These are phyloP conservation scores for Trametes polyzona DNA, from an alignment of 1,284 basidiomycete genomes.

Conservation along the genomic window DNA sequence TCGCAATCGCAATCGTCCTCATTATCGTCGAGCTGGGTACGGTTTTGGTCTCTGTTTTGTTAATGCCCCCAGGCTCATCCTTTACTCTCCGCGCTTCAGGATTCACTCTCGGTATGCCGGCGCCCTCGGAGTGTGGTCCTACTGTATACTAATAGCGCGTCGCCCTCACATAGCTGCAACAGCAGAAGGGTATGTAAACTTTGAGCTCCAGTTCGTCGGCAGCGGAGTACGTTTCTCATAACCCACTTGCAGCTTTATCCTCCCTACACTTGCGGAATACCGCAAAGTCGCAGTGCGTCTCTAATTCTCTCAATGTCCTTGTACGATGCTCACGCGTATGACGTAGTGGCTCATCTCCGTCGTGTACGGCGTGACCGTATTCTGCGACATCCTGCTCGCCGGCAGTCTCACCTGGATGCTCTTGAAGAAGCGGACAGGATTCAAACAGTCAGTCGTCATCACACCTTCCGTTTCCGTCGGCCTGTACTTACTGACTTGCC, in stretches of 20 bases:
- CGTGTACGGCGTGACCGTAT: not conserved
- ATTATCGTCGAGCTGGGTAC: not conserved
- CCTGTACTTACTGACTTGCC: not conserved
- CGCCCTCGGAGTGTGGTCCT: not conserved
- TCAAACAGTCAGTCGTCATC: not conserved
- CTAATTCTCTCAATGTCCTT: not conserved
- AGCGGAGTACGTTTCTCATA: too few relatives aligned
- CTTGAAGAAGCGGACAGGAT: not conserved
- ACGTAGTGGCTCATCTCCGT: not conserved
- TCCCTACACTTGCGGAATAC: not conserved
- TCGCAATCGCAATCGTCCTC: not conserved
- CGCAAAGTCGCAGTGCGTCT: not conserved
- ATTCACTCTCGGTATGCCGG: not conserved
- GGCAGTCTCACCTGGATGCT: not conserved
- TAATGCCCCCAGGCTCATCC: not conserved
- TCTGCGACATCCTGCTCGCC: not conserved
- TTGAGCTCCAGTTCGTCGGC: not conserved
- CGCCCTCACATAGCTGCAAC: not conserved
- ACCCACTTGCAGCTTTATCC: not conserved
- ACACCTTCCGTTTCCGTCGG: not conserved
- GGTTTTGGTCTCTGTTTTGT: not conserved
- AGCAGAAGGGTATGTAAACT: not conserved
- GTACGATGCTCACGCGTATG: not conserved
- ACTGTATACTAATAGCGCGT: too few relatives aligned
- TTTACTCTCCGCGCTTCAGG: not conserved